Evolutionary conservation across 345 rosid species (phyloP).

Genomic region (Litchi chinensis): DNA sequence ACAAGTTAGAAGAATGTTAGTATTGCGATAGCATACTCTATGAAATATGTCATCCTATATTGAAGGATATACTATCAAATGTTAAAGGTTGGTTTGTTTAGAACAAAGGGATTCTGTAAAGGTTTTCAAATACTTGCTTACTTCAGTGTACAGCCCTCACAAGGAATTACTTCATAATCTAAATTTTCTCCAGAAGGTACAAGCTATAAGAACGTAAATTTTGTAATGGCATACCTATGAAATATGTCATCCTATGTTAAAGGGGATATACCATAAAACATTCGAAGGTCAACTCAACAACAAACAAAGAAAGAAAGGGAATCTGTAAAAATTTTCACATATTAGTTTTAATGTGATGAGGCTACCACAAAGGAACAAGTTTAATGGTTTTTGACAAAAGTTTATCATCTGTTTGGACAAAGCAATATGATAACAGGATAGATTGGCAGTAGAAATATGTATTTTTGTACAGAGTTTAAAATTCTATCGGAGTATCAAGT

Average conservation of each 20-base stretch:
- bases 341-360: background rate
- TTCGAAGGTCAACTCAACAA: background rate
- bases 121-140: background rate
- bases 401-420: background rate
- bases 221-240: background rate
- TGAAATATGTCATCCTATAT: background rate
- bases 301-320: background rate
- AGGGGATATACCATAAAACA: background rate
- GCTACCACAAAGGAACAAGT: background rate
- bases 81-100: background rate
- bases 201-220: background rate
- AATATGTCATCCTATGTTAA: background rate
- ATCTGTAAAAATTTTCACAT: background rate
- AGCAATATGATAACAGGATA: background rate
- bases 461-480: background rate
- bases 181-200: background rate
- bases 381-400: background rate
- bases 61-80: background rate
- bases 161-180: background rate
- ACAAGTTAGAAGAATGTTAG: background rate
- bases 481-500: background rate
- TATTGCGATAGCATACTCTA: background rate
- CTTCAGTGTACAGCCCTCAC: background rate
- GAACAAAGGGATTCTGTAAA: conserved; percentile 5
- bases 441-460: background rate